Evolutionary conservation across 805 yeast genomes (phyloP).

Genomic region (Candida odintsovae): DNA sequence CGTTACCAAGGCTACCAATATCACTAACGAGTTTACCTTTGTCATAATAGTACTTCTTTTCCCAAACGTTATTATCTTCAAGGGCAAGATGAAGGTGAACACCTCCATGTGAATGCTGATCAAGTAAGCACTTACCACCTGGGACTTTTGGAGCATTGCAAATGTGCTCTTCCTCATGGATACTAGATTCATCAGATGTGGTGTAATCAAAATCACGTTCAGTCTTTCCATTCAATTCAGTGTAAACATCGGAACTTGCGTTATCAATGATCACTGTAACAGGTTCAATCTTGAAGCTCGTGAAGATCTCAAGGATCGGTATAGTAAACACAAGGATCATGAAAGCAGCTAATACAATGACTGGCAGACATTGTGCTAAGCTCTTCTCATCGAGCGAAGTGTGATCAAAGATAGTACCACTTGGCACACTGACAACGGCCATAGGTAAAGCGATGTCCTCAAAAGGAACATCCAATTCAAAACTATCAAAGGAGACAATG

Average conservation of each 20-base stretch:
- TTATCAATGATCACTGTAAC: background rate
- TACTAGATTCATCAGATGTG: background rate
- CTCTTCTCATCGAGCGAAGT: background rate
- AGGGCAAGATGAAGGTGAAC: too few relatives aligned
- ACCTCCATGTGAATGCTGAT: too few relatives aligned
- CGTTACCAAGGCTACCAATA: too few relatives aligned
- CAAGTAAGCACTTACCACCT: too few relatives aligned
- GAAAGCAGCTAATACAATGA: background rate
- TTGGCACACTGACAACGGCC: background rate
- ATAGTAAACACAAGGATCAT: background rate
- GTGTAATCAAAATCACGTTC: background rate
- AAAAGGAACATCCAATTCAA: background rate
- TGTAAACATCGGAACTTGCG: background rate
- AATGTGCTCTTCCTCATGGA: background rate
- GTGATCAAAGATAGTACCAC: background rate
- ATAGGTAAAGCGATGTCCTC: background rate
- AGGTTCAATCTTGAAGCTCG: background rate
- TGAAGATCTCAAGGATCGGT: background rate
- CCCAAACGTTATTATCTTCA: background rate
- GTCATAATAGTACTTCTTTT: too few relatives aligned
- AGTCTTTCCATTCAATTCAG: background rate
- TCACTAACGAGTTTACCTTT: background rate
- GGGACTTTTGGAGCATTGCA: background rate
- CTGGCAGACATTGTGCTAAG: background rate
- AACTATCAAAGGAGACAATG: background rate